Evolutionary conservation across 768 basidiomycete species (phyloP).

Genomic region (Termitomyces sp.): DNA sequence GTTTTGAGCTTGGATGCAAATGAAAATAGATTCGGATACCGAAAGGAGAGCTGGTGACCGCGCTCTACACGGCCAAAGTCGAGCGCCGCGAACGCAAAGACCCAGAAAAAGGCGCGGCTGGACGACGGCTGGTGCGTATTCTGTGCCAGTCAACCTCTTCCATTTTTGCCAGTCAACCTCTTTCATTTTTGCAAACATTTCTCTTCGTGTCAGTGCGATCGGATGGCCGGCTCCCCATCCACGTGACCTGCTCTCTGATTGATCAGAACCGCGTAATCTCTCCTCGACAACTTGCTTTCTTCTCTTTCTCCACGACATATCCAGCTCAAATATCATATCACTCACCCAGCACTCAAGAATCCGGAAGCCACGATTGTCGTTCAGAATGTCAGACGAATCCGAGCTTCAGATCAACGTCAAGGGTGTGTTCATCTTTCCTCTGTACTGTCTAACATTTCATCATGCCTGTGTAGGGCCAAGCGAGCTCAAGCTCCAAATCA

Average conservation of each 20-base stretch:
- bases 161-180: too few relatives aligned
- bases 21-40: slow-evolving; percentile 15
- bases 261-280: too few relatives aligned
- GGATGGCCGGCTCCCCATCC: too few relatives aligned
- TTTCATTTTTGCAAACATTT: too few relatives aligned
- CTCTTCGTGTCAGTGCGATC: too few relatives aligned
- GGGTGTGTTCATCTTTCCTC: neutral
- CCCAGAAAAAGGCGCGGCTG: slow-evolving; percentile 81
- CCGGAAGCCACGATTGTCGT: neutral
- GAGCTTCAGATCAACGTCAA: slow-evolving; percentile 3
- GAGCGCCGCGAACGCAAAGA: slow-evolving; percentile 79
- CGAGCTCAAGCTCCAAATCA: slow-evolving; percentile 89
- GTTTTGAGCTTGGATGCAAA: too few relatives aligned
- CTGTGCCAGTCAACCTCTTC: too few relatives aligned
- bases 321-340: too few relatives aligned
- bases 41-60: slow-evolving; percentile 88
- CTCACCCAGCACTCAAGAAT: too few relatives aligned
- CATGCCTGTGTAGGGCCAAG: slow-evolving; percentile 49
- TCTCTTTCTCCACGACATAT: too few relatives aligned
- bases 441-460: neutral
- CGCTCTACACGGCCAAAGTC: slow-evolving; percentile 71
- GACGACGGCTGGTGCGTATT: slow-evolving; percentile 75
- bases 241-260: too few relatives aligned
- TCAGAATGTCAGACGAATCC: neutral
- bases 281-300: too few relatives aligned